A percentile compares a stretch with the other conserved stretches of the same genome.
Evolutionary conservation across 108 stramenopile species (phyloP).

Genomic region (Schizochytrium sp.): DNA sequence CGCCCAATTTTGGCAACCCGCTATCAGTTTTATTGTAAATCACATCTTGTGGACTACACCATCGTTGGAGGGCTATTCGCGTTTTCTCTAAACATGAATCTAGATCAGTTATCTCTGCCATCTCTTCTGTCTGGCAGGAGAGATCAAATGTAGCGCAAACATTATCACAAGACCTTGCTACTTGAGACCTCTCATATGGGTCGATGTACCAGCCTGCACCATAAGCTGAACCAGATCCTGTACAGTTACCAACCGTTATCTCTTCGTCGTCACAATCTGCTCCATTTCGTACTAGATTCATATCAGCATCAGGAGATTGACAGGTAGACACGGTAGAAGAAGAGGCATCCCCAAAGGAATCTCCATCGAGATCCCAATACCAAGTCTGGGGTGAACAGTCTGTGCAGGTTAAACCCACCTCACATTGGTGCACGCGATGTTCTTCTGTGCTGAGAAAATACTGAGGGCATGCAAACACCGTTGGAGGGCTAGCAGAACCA

Average conservation of each 20-base stretch:
- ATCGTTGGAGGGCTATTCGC: background rate
- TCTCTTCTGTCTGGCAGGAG: background rate
- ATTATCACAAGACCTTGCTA: background rate
- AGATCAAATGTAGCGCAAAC: constrained; percentile 20
- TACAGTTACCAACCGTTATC: background rate
- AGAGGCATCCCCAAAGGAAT: background rate
- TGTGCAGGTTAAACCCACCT: background rate
- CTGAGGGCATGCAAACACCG: constrained; percentile 14
- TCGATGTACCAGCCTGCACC: constrained; percentile 34
- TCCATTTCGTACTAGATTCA: background rate
- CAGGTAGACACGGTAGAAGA: background rate
- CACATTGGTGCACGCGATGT: constrained; percentile 40
- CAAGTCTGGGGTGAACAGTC: background rate
- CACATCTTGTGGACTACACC: constrained; percentile 33
- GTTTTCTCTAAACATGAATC: background rate
- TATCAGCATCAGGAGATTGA: constrained; percentile 19
- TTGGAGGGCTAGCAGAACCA: background rate
- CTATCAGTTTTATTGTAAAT: background rate
- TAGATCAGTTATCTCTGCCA: background rate
- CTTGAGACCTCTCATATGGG: background rate
- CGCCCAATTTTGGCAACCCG: background rate
- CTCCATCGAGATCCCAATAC: constrained; percentile 14
- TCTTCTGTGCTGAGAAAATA: background rate
- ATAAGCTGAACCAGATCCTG: background rate
- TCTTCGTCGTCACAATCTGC: background rate